Percentiles rank a stretch among this genome's conserved stretches.
These are phyloP conservation scores for Podospora pseudocomata DNA, from an alignment of 495 filamentous ascomycete genomes.

Conservation along the genomic window DNA sequence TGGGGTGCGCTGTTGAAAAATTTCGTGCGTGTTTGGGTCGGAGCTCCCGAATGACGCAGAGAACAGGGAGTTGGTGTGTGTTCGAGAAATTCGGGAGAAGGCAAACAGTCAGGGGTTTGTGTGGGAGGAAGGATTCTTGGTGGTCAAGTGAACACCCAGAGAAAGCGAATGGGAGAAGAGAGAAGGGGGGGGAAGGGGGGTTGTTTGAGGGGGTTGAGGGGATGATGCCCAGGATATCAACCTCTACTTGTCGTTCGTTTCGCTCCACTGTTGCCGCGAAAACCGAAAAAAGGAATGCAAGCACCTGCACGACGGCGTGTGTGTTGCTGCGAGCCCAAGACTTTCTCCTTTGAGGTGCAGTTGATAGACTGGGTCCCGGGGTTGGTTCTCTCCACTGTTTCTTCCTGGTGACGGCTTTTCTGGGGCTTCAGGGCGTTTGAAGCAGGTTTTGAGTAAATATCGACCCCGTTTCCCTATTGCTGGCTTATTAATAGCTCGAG, in stretches of 20 bases:
- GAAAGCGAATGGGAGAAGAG: not conserved
- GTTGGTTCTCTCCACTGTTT: not conserved
- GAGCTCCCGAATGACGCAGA: not conserved
- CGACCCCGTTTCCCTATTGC: not conserved
- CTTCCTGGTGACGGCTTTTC: not conserved
- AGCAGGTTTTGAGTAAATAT: not conserved
- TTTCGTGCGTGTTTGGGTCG: not conserved
- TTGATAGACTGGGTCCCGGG: not conserved
- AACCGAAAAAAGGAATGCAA: conserved; percentile 7
- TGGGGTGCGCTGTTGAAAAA: conserved; percentile 2
- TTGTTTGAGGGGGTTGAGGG: not conserved
- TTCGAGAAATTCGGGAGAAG: not conserved
- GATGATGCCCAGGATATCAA: conserved; percentile 4
- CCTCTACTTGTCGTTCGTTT: not conserved
- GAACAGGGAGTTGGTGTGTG: not conserved
- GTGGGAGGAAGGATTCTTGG: not conserved
- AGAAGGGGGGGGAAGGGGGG: not conserved
- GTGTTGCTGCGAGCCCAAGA: not conserved
- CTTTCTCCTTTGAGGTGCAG: conserved; percentile 1
- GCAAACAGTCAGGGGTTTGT: not conserved
- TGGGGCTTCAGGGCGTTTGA: not conserved
- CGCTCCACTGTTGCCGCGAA: conserved; percentile 6
- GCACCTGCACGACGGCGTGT: conserved; percentile 7
- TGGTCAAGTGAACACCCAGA: not conserved
- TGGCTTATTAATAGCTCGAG: not conserved